Evolutionary conservation across 2,329 filamentous ascomycete species (phyloP).

Genomic region (Rhynchosporium agropyri): DNA sequence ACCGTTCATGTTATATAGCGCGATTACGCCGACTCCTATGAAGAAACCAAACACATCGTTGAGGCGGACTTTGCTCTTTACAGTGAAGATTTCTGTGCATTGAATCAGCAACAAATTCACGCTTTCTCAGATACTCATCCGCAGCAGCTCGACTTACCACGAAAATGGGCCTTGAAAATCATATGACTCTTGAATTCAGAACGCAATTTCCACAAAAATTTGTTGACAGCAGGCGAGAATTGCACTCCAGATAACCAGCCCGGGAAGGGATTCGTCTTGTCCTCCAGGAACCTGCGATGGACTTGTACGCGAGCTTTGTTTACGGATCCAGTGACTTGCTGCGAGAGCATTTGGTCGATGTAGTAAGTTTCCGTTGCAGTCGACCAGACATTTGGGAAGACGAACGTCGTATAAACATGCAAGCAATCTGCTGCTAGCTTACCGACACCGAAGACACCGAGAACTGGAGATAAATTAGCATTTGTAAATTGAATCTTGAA

Average conservation of each 20-base stretch:
- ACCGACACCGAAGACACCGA: constrained; percentile 76
- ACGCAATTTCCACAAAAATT: constrained; percentile 54
- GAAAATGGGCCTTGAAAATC: constrained; percentile 44
- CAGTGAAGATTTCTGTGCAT: constrained; percentile 13
- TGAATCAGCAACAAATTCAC: neutral
- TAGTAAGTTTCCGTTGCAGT: constrained; percentile 53
- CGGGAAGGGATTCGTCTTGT: constrained; percentile 46
- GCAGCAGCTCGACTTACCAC: constrained; percentile 19
- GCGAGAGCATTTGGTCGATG: constrained; percentile 43
- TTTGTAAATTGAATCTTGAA: constrained; percentile 1
- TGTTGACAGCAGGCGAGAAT: constrained; percentile 37
- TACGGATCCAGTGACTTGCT: constrained; percentile 30
- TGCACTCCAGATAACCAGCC: constrained; percentile 44
- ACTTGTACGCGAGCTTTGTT: constrained; percentile 24
- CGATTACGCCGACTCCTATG: constrained; percentile 36
- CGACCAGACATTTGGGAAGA: constrained; percentile 74
- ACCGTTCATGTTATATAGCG: constrained; percentile 37
- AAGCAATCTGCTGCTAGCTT: constrained; percentile 74
- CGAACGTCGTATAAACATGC: constrained; percentile 63
- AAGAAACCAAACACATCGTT: constrained; percentile 39
- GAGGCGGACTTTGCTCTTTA: constrained; percentile 32
- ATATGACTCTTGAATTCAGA: constrained; percentile 55
- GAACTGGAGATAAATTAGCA: constrained; percentile 43
- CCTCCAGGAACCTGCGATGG: constrained; percentile 27
- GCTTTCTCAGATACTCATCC: neutral